Evolutionary conservation across 228 moss, liverwort and hornwort species (phyloP).

Genomic region (Sphagnum fallax): DNA sequence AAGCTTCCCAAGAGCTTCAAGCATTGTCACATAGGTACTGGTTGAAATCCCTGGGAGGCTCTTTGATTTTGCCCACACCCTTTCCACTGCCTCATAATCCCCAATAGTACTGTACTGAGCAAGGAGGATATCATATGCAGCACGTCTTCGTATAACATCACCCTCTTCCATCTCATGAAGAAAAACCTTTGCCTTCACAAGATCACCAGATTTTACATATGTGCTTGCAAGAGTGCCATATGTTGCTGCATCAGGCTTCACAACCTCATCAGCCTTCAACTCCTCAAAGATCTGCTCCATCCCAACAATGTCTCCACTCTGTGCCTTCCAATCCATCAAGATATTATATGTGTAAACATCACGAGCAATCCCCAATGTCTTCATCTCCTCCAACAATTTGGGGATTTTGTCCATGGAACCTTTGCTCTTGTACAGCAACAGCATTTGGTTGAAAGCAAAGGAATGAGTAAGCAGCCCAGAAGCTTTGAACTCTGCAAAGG

Average conservation of each 20-base stretch:
- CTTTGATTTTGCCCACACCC: constrained; percentile 55
- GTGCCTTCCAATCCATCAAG: constrained; percentile 51
- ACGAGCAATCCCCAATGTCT: constrained; percentile 25
- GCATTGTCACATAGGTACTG: constrained; percentile 50
- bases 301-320: constrained; percentile 49
- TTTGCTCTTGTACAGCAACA: constrained; percentile 53
- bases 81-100: constrained; percentile 53
- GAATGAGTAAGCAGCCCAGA: constrained; percentile 40
- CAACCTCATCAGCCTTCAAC: constrained; percentile 45
- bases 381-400: constrained; percentile 47
- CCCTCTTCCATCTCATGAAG: constrained; percentile 51
- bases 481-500: constrained; percentile 38
- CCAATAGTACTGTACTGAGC: constrained; percentile 56
- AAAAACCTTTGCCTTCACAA: constrained; percentile 42
- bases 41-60: constrained; percentile 26
- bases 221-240: constrained; percentile 57
- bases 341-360: constrained; percentile 84
- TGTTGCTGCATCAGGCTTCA: constrained; percentile 52
- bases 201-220: constrained; percentile 42
- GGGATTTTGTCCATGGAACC: constrained; percentile 21
- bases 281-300: constrained; percentile 60
- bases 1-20: constrained; percentile 66
- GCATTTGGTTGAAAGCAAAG: constrained; percentile 70
- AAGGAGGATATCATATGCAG: constrained; percentile 47
- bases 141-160: constrained; percentile 22